Evolutionary conservation across 202 grass and related monocot genomes (phyloP), one percentile per base, ranked within the genome.

Genomic region (Cymbopogon flexuosus): DNA sequence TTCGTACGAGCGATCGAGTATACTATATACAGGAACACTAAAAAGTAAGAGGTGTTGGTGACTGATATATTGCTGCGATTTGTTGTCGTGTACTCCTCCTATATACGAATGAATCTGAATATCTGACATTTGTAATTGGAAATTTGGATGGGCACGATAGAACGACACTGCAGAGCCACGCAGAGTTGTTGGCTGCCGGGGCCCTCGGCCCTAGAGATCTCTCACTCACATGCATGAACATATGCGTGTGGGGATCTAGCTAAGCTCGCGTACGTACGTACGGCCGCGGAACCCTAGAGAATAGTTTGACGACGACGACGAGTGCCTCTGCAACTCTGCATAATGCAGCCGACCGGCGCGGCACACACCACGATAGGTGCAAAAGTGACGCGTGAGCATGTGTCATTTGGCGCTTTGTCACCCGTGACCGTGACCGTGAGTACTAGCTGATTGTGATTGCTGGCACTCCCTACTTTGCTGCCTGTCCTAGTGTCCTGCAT

Each of bases 301-400:
- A 86, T 81, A 86, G 19, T 69, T 86, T 75, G 76, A 85, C 60
- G 43, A 79, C 37, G 12, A 30, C 42, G 42, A 1, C 66, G 29
- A 1, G 15, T 0, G 63, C 4, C 0, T 70, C 30, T 7, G 23
- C 5, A 5, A 1, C 12, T 31, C 58, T 63, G 75, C 16, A 43
- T 18, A 47, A 47, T 15, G 45, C 13, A 47, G 36, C 23, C 39
- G 58, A 35, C 61, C 45, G 15, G 42, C 8, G 42, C 8, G 34
- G 5, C 39, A 6, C 35, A 10, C 27, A 36, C 61, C 49, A 59
- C 42, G 77, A 86, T 61, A 68, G 35, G 84, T 3, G 69, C 61
- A 75, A 86, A 86, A 75, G 70, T 47, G 70, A 62, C n/a, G 39
- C 29, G 13, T 2, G 8, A 3, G 78, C 84, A 81, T 81, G 84